Evolutionary conservation across 345 rosid genomes (phyloP).

Genomic region (Firmiana major): DNA sequence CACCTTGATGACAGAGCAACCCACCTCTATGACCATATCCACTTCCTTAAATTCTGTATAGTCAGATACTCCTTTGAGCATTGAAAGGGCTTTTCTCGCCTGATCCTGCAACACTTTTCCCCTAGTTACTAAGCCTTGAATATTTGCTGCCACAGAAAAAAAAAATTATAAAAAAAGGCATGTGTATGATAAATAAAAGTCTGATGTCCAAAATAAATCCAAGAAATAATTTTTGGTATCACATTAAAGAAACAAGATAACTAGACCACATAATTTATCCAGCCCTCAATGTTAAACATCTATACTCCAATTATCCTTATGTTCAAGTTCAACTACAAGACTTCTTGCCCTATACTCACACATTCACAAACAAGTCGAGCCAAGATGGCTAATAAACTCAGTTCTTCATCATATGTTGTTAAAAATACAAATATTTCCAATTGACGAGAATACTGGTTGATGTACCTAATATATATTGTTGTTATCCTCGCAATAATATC

Average conservation of each 20-base stretch:
- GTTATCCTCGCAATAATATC: background rate
- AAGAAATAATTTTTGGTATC: background rate
- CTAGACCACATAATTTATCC: background rate
- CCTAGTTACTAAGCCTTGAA: conserved; percentile 63
- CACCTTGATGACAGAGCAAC: conserved; percentile 4
- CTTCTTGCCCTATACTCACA: background rate
- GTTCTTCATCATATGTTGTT: background rate
- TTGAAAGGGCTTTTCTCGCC: conserved; percentile 66
- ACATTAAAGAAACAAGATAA: background rate
- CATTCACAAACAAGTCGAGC: background rate
- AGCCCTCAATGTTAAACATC: background rate
- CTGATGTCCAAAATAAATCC: background rate
- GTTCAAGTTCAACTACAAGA: background rate
- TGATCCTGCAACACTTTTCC: conserved; percentile 58
- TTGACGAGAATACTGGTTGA: background rate
- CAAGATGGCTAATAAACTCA: background rate
- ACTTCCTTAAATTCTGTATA: conserved; percentile 81
- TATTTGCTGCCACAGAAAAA: conserved; percentile 49
- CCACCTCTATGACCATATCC: conserved; percentile 94
- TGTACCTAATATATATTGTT: background rate
- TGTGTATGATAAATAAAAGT: background rate
- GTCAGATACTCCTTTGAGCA: conserved; percentile 74
- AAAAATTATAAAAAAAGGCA: background rate
- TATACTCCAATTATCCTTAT: background rate
- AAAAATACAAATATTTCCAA: background rate